Conservation (phyloP, 768 basidiomycete genomes). For the Rhizopogon vinicolor region DNA sequence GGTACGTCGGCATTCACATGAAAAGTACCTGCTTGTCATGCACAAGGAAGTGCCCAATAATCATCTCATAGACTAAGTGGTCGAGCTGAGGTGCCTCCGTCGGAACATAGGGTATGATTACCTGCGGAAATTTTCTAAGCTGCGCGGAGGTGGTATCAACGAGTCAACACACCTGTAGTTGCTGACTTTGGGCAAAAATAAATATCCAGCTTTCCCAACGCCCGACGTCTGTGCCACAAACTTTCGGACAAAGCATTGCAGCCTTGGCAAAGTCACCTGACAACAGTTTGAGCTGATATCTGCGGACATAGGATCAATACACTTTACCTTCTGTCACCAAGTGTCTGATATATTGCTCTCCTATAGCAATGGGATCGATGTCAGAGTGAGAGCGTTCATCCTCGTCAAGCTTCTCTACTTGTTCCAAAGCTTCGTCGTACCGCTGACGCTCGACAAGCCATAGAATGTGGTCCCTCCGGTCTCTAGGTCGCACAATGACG, state of each 20-base stretch:
- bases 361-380: slow-evolving; percentile 65
- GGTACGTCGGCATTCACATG: not conserved
- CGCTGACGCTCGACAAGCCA: slow-evolving; percentile 86
- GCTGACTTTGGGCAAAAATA: slow-evolving; percentile 74
- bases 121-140: slow-evolving; percentile 34
- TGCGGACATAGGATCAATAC: not conserved
- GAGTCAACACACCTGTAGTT: slow-evolving; percentile 58
- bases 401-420: slow-evolving; percentile 61
- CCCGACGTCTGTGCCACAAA: slow-evolving; percentile 72
- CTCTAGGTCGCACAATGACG: slow-evolving; percentile 82
- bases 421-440: slow-evolving; percentile 87
- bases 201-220: slow-evolving; percentile 98
- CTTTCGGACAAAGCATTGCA: slow-evolving; percentile 77
- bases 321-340: slow-evolving; percentile 72
- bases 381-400: slow-evolving; percentile 26
- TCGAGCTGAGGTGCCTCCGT: slow-evolving; percentile 77
- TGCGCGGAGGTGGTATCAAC: not conserved
- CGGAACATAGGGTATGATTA: slow-evolving; percentile 87
- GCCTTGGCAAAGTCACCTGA: slow-evolving; percentile 70
- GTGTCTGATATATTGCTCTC: slow-evolving; percentile 81
- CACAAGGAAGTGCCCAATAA: slow-evolving; percentile 79
- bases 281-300: not conserved
- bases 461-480: slow-evolving; percentile 82
- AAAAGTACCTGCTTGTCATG: slow-evolving; percentile 64
- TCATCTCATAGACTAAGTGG: slow-evolving; percentile 90